phyloP scores from a whole-genome alignment of 495 filamentous ascomycete species.

The Oidiodendron maius region DNA sequence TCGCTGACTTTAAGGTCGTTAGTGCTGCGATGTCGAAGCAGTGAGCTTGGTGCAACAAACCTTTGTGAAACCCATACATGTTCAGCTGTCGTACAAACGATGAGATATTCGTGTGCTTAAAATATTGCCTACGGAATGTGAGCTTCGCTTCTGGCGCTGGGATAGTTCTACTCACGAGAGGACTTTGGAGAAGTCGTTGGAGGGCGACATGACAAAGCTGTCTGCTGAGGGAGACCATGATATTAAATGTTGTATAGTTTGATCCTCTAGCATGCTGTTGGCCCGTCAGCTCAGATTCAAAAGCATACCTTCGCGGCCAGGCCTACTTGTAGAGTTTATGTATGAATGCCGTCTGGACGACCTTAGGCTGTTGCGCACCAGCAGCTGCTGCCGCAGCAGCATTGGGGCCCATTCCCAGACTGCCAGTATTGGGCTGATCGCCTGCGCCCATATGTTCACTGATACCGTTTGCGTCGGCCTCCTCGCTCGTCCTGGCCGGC shows the following conservation, averaged over 20 bases:
- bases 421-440: conserved; percentile 18
- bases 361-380: conserved; percentile 91
- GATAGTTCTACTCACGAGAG: conserved; percentile 64
- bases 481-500: conserved; percentile 21
- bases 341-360: conserved; percentile 98
- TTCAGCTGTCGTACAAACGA: conserved; percentile 97
- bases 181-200: conserved; percentile 96
- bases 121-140: conserved; percentile 63
- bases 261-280: conserved; percentile 90
- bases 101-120: conserved; percentile 98
- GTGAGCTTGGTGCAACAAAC: conserved; percentile 36
- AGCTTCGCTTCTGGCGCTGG: conserved; percentile 8
- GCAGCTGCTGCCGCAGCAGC: conserved; percentile 60
- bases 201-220: conserved; percentile 98
- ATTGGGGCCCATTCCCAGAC: conserved; percentile 24
- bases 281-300: conserved; percentile 30
- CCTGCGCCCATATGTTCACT: conserved; percentile 22
- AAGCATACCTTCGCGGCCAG: conserved; percentile 5
- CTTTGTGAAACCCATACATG: conserved; percentile 99
- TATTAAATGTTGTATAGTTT: conserved; percentile 86
- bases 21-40: conserved; percentile 4
- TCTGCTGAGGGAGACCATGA: conserved; percentile 91
- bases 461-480: conserved; percentile 24
- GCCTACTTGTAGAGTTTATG: conserved; percentile 98
- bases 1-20: conserved; percentile 72